Evolutionary conservation across 495 filamentous ascomycete genomes (phyloP).

Genomic region (Darksidea phi): DNA sequence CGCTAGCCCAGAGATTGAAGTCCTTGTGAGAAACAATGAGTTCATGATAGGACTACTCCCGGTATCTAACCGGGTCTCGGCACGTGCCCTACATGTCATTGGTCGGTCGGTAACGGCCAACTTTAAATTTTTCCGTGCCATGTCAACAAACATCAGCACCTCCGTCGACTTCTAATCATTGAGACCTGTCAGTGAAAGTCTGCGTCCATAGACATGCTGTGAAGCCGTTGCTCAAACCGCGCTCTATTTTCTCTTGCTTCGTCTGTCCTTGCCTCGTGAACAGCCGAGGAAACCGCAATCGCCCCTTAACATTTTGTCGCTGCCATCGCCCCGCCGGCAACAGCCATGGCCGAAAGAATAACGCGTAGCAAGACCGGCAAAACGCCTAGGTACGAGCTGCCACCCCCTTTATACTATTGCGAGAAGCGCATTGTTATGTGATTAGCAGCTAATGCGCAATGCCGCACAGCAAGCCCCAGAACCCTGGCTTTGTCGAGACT

Average conservation of each 20-base stretch:
- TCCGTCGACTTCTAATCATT: neutral
- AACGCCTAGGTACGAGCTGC: conserved; percentile 42
- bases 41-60: neutral
- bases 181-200: neutral
- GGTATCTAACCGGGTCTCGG: neutral
- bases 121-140: conserved; percentile 3
- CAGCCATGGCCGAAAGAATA: conserved; percentile 32
- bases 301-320: conserved; percentile 19
- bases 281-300: neutral
- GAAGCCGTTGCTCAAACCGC: neutral
- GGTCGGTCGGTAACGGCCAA: neutral
- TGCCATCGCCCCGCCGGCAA: neutral
- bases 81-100: neutral
- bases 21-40: no score
- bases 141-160: conserved; percentile 14
- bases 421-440: neutral
- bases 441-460: neutral
- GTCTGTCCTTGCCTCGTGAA: neutral
- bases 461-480: conserved; percentile 36
- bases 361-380: conserved; percentile 47
- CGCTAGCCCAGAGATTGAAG: no score
- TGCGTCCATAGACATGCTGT: neutral
- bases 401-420: neutral
- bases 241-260: neutral
- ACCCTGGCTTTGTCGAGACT: conserved; percentile 49